Percentiles rank a stretch among this genome's conserved stretches.
Evolutionary conservation across 345 rosid genomes (phyloP).

Genomic region (Camelina sativa): DNA sequence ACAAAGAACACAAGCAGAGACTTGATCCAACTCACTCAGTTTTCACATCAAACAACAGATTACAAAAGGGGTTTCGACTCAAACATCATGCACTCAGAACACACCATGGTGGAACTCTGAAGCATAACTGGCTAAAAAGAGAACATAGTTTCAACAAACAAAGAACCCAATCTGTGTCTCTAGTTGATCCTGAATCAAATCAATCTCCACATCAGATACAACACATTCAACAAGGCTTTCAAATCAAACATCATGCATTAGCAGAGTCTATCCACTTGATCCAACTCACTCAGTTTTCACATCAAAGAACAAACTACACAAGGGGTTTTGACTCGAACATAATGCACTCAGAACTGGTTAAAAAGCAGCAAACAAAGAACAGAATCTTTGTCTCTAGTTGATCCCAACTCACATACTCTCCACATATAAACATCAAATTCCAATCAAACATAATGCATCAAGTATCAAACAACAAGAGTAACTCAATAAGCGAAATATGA

Average conservation of each 20-base stretch:
- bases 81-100: conserved; percentile 3
- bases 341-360: background rate
- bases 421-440: background rate
- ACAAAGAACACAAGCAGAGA: background rate
- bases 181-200: too few species aligned
- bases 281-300: conserved; percentile 4
- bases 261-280: background rate
- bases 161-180: too few species aligned
- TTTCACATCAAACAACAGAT: conserved; percentile 13
- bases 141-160: too few species aligned
- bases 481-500: background rate
- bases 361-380: conserved; percentile 1
- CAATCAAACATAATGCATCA: background rate
- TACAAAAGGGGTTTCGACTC: background rate
- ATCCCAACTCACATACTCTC: background rate
- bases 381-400: background rate
- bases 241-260: background rate
- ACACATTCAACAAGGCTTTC: too few species aligned
- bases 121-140: too few species aligned
- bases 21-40: background rate
- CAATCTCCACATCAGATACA: too few species aligned
- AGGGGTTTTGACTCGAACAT: too few species aligned
- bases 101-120: too few species aligned
- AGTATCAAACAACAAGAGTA: background rate
- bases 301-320: background rate